Conservation (phyloP, 306 rosid genomes). For the Begonia masoniana region DNA sequence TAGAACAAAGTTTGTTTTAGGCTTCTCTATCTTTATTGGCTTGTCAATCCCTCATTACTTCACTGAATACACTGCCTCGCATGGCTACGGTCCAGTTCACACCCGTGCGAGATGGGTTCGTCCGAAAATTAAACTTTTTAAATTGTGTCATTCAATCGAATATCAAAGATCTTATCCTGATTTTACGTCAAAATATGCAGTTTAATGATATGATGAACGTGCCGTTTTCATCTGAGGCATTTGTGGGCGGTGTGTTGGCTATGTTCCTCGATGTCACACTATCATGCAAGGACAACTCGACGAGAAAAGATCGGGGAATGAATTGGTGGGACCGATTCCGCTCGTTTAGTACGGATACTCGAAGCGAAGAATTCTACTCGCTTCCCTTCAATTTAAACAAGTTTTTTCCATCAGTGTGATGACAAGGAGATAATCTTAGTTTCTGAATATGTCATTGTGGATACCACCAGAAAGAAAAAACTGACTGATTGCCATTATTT, state of each 20-base stretch:
- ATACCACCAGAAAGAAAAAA: no score
- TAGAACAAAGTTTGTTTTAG: conserved; percentile 60
- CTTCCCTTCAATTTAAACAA: conserved; percentile 89
- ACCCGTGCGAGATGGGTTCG: conserved; percentile 84
- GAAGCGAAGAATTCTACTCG: conserved; percentile 83
- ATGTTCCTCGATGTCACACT: conserved; percentile 49
- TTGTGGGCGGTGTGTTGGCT: conserved; percentile 71
- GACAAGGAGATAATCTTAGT: not conserved
- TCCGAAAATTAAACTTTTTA: no score
- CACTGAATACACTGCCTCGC: conserved; percentile 75
- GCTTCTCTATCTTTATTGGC: conserved; percentile 88
- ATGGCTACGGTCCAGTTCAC: conserved; percentile 87
- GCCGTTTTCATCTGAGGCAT: conserved; percentile 74
- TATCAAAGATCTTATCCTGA: no score
- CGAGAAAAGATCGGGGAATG: conserved; percentile 71
- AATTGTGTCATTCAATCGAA: no score
- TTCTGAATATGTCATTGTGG: no score
- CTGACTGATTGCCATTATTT: no score
- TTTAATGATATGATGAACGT: conserved; percentile 92
- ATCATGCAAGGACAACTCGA: conserved; percentile 52
- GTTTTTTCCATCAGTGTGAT: conserved; percentile 83
- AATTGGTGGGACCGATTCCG: conserved; percentile 81
- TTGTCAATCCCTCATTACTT: conserved; percentile 84
- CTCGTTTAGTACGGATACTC: conserved; percentile 59
- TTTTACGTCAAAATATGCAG: conserved; percentile 15